These are phyloP conservation scores for Globisporangium parvum DNA, from an alignment of 352 stramenopile genomes.

Conservation along the genomic window DNA sequence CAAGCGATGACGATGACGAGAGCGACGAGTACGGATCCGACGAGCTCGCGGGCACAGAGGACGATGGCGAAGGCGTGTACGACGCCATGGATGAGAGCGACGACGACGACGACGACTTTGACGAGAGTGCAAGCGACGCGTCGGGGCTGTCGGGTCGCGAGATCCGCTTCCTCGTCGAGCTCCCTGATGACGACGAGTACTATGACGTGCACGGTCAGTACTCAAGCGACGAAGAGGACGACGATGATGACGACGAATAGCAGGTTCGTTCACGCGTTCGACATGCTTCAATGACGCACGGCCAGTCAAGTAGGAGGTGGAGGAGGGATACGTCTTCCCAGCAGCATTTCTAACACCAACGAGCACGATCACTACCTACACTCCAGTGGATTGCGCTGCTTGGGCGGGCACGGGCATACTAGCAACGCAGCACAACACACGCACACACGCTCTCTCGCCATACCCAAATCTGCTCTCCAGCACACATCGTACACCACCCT, in stretches of 20 bases:
- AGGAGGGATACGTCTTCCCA: no score
- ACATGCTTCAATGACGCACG: not conserved
- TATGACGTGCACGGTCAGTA: slow-evolving; percentile 75
- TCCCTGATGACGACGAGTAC: slow-evolving; percentile 56
- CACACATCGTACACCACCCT: no score
- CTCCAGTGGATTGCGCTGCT: not conserved
- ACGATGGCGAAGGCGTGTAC: slow-evolving; percentile 33
- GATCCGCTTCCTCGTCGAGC: slow-evolving; percentile 64
- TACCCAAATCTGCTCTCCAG: no score
- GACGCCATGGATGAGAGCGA: slow-evolving; percentile 25
- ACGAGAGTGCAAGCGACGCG: slow-evolving; percentile 16
- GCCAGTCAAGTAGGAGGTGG: no score
- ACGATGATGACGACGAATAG: slow-evolving; percentile 43
- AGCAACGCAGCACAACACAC: no score
- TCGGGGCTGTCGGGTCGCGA: slow-evolving; percentile 44
- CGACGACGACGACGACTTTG: slow-evolving; percentile 29
- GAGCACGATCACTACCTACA: not conserved
- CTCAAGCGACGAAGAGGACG: slow-evolving; percentile 71
- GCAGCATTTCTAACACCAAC: no score
- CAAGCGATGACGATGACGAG: slow-evolving; percentile 42
- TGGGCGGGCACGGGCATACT: no score
- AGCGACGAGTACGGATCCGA: slow-evolving; percentile 40
- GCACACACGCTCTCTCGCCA: no score
- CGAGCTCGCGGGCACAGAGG: slow-evolving; percentile 17
- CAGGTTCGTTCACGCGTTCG: no score